Base-by-base conservation (phyloP, 2,329 filamentous ascomycete genomes). In the Magnaporthales sp. region DNA sequence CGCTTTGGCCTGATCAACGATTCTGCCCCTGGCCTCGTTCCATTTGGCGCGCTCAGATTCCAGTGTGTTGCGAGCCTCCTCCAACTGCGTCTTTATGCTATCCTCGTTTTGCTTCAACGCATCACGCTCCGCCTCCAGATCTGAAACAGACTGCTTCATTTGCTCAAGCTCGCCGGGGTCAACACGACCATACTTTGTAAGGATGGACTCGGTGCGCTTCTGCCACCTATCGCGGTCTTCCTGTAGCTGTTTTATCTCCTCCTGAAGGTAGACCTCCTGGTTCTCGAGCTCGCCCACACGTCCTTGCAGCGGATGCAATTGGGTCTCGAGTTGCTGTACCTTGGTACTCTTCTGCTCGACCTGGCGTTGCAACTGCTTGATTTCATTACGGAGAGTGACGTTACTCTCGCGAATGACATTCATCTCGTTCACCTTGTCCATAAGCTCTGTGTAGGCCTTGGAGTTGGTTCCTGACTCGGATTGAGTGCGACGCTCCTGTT, bases 321-420 rank as follows among this genome's bases (percentile, higher is more conserved):
- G 88, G 56, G 81, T 84, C 68, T 89, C 83, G 58, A 98, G 83
- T 71, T 91, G 88, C 67, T 93, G 86, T 8, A 97, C 84, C 73
- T 88, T 91, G 70, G 85, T 82, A 24, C 85, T 86, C 80, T 92
- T 95, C 73, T 92, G 89, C 0, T 86, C 81, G 27, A 97, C 83
- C 70, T 92, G 88, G 13, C 88, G 83, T 71, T 95, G 91, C 1
- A 92, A 87, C 72, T 93, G 89, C 66, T 90, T 87, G 68, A 91
- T 89, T 75, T 99, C 93, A 71, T 91, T 92, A 60, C 96, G 91
- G 19, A 99, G 83, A 1, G 94, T 95, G 67, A 91, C 91, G 72
- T 91, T 97, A 80, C 93, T 97, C 78, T 99, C 95, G 11, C 95
- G 91, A 82, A 96, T 96, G 19, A 97, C 83, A 73, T 99, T 99